These are phyloP conservation scores for Cladosporium sp. DNA, from an alignment of 2,329 filamentous ascomycete species.

Conservation along the genomic window DNA sequence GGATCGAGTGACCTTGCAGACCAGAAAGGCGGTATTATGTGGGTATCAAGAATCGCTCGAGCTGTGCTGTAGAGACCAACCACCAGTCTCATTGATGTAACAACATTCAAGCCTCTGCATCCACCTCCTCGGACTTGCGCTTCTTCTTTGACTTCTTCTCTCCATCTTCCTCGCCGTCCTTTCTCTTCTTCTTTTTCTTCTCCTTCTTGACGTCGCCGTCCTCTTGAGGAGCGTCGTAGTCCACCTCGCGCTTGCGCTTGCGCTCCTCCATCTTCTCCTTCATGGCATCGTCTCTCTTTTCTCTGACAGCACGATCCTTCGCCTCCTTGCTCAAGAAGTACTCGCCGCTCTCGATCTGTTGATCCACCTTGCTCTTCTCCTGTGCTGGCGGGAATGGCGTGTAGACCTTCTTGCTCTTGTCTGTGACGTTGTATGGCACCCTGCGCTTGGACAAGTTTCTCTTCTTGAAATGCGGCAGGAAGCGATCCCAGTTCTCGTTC, in stretches of 20 bases:
- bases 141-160: conserved; percentile 20
- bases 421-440: conserved; percentile 80
- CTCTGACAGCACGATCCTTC: conserved; percentile 79
- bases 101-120: conserved; percentile 1
- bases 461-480: conserved; percentile 97
- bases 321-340: conserved; percentile 94
- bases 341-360: conserved; percentile 96
- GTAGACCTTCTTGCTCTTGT: conserved; percentile 93
- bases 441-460: conserved; percentile 81
- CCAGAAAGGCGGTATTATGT: neutral
- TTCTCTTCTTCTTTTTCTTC: conserved; percentile 53
- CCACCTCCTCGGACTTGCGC: conserved; percentile 18
- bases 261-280: conserved; percentile 85
- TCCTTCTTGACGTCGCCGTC: conserved; percentile 52
- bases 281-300: conserved; percentile 82
- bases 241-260: conserved; percentile 78
- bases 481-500: conserved; percentile 91
- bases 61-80: neutral
- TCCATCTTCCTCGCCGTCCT: conserved; percentile 39
- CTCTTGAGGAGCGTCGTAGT: conserved; percentile 87
- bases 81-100: neutral
- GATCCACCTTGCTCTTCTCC: conserved; percentile 98
- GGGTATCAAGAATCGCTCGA: conserved; percentile 17
- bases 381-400: conserved; percentile 95
- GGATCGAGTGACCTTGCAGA: neutral